Conservation (phyloP, 352 stramenopile species). For the Phytopythium vexans region DNA sequence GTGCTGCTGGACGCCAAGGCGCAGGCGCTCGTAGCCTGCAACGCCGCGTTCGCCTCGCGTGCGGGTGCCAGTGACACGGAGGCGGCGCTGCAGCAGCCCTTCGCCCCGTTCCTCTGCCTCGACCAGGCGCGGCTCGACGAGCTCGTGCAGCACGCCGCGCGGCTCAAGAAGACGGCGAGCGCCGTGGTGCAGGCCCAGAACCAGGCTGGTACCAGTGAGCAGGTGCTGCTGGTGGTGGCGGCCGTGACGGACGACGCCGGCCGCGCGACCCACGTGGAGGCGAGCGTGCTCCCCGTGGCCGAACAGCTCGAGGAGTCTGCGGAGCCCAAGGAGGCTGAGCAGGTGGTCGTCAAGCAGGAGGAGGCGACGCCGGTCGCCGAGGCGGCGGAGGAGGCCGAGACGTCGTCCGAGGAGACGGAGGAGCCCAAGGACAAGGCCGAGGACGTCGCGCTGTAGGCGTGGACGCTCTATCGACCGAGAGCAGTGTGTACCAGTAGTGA, state of each 20-base stretch:
- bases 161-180: constrained; percentile 42
- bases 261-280: constrained; percentile 57
- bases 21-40: constrained; percentile 47
- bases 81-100: constrained; percentile 35
- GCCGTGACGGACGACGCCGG: constrained; percentile 39
- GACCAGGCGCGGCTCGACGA: constrained; percentile 40
- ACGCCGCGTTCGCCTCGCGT: constrained; percentile 54
- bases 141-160: constrained; percentile 40
- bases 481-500: neutral
- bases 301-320: neutral
- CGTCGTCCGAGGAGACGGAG: constrained; percentile 25
- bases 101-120: constrained; percentile 45
- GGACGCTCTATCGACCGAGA: neutral
- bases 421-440: constrained; percentile 8
- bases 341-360: constrained; percentile 6
- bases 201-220: constrained; percentile 11
- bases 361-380: constrained; percentile 3
- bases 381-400: constrained; percentile 23
- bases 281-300: constrained; percentile 49
- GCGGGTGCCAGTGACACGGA: constrained; percentile 33
- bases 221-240: constrained; percentile 46
- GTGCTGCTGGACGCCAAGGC: constrained; percentile 56
- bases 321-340: too few species aligned
- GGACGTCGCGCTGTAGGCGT: neutral
- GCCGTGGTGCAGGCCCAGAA: constrained; percentile 26